These are phyloP conservation scores for Schwanniomyces occidentalis DNA, from an alignment of 805 yeast genomes.

Conservation along the genomic window DNA sequence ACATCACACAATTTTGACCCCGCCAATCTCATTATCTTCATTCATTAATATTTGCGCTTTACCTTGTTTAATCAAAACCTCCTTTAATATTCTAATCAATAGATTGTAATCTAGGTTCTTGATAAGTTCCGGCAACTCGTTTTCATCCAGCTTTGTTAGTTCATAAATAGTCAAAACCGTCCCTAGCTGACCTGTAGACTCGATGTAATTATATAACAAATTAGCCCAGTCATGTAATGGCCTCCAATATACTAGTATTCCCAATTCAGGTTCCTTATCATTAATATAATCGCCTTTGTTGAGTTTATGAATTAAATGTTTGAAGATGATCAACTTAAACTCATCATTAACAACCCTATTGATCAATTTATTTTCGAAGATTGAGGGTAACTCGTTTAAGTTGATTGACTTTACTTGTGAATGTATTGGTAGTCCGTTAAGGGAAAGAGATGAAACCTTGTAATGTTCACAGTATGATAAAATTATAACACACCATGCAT, in stretches of 20 bases:
- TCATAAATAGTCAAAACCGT: slow-evolving; percentile 82
- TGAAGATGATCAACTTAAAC: slow-evolving; percentile 56
- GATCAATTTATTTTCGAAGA: slow-evolving; percentile 55
- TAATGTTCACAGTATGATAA: slow-evolving; percentile 58
- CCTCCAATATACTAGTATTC: slow-evolving; percentile 61
- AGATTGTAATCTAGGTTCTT: slow-evolving; percentile 59
- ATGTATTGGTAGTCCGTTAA: slow-evolving; percentile 29
- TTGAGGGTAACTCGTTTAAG: slow-evolving; percentile 22
- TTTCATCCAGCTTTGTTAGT: slow-evolving; percentile 62
- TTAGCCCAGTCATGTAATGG: slow-evolving; percentile 51
- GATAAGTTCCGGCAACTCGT: slow-evolving; percentile 56
- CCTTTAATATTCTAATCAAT: slow-evolving; percentile 52
- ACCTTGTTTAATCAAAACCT: slow-evolving; percentile 61
- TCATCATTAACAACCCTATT: slow-evolving; percentile 55
- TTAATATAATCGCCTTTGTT: slow-evolving; percentile 59
- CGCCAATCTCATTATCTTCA: slow-evolving; percentile 62
- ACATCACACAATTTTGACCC: slow-evolving; percentile 65
- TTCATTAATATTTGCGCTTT: slow-evolving; percentile 73
- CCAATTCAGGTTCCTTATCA: slow-evolving; percentile 58
- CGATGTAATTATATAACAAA: slow-evolving; percentile 39
- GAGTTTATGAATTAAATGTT: slow-evolving; percentile 50
- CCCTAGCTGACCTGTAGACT: slow-evolving; percentile 74
- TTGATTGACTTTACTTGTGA: slow-evolving; percentile 23
- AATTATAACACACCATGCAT: slow-evolving; percentile 73
- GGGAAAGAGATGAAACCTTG: slow-evolving; percentile 35